These are phyloP conservation scores for Coemansia aciculifera DNA, from an alignment of 192 early-diverging fungal species.

Conservation along the genomic window DNA sequence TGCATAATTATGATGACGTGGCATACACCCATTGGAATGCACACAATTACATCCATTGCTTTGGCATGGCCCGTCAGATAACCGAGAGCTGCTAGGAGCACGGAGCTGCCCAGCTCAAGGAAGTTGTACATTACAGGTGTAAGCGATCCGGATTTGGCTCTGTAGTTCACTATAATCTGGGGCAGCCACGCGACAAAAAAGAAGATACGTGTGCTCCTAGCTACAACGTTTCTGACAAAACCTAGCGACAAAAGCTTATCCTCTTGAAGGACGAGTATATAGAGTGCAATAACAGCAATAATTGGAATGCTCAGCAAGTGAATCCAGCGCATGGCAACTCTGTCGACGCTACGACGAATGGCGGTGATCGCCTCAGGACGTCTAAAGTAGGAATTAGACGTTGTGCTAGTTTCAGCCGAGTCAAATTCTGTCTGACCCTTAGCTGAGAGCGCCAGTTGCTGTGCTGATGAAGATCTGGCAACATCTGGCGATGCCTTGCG, in stretches of 20 bases:
- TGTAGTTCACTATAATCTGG: no score
- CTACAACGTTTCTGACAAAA: background rate
- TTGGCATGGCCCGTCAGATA: no score
- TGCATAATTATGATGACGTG: no score
- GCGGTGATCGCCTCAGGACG: conserved; percentile 6
- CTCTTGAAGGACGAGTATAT: background rate
- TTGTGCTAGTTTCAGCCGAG: background rate
- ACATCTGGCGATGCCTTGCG: background rate
- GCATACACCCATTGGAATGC: no score
- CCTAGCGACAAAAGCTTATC: background rate
- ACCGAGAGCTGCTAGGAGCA: background rate
- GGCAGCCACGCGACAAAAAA: background rate
- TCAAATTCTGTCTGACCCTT: background rate
- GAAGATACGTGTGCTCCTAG: background rate
- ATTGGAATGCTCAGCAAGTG: background rate
- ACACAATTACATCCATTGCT: no score
- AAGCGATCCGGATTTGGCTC: no score
- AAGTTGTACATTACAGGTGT: no score
- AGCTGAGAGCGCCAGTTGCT: background rate
- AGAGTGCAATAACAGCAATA: background rate
- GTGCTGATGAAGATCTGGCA: background rate
- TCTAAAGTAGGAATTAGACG: background rate
- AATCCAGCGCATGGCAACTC: conserved; percentile 1
- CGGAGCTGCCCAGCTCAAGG: no score
- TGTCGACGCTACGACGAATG: conserved; percentile 6